Percentiles rank a stretch among this genome's conserved stretches.
Conservation (phyloP, 2,329 filamentous ascomycete species). For the Dactylellina parvicollis region DNA sequence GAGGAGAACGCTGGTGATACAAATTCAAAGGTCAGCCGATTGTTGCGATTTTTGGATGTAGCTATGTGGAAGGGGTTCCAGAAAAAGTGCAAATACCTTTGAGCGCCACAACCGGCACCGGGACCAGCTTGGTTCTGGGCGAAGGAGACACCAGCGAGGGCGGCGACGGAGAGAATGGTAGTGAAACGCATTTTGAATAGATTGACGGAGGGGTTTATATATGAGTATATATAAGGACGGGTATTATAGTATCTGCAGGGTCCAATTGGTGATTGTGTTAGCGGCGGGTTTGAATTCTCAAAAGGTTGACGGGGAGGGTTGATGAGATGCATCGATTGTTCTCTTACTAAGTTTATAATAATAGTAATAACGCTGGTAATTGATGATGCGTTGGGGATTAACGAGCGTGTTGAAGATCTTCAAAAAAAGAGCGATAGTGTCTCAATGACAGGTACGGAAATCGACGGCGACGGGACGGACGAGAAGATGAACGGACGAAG, state of each 20-base stretch:
- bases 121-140: slow-evolving; percentile 54
- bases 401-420: slow-evolving; percentile 41
- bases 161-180: slow-evolving; percentile 56
- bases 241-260: slow-evolving; percentile 28
- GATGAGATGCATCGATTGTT: background rate
- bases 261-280: slow-evolving; percentile 9
- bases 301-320: background rate
- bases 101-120: slow-evolving; percentile 22
- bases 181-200: slow-evolving; percentile 55
- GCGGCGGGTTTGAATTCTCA: background rate
- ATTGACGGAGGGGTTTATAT: slow-evolving; percentile 8
- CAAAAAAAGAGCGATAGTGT: slow-evolving; percentile 22
- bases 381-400: slow-evolving; percentile 16
- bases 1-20: slow-evolving; percentile 28
- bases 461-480: slow-evolving; percentile 1
- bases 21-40: background rate
- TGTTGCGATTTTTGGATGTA: background rate
- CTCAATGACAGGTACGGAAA: too few relatives aligned
- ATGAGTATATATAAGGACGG: slow-evolving; percentile 15
- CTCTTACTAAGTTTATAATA: slow-evolving; percentile 15
- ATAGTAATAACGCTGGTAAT: slow-evolving; percentile 8
- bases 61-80: background rate
- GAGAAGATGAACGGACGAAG: slow-evolving; percentile 17
- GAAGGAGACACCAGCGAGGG: slow-evolving; percentile 57
- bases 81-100: slow-evolving; percentile 6